These are phyloP conservation scores for Alternaria rosae DNA, from an alignment of 2,329 filamentous ascomycete species.

Conservation along the genomic window DNA sequence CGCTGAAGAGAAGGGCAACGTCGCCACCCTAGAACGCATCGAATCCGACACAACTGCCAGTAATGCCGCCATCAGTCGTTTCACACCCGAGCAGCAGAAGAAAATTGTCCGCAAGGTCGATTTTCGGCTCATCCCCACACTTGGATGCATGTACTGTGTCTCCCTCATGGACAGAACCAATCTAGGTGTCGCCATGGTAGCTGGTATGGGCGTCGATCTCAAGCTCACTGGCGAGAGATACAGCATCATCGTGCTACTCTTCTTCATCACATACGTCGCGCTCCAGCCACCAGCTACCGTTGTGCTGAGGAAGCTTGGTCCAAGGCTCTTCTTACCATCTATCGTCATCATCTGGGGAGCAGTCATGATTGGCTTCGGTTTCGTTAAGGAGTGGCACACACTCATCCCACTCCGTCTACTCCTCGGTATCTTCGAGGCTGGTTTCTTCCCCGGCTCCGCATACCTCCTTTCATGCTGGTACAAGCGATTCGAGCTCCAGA, in stretches of 20 bases:
- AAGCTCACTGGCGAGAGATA: conserved; percentile 35
- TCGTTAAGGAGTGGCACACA: conserved; percentile 35
- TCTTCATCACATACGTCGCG: conserved; percentile 37
- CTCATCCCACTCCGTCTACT: conserved; percentile 32
- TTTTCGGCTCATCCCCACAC: conserved; percentile 50
- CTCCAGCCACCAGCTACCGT: conserved; percentile 35
- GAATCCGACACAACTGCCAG: conserved; percentile 21
- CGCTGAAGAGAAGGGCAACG: conserved; percentile 29
- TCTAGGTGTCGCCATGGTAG: conserved; percentile 46
- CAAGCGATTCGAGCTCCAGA: conserved; percentile 62
- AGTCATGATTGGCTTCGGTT: conserved; percentile 34
- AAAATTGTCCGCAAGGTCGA: conserved; percentile 43
- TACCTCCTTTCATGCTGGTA: conserved; percentile 69
- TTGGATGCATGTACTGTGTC: conserved; percentile 51
- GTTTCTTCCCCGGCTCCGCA: conserved; percentile 43
- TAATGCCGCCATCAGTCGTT: conserved; percentile 26
- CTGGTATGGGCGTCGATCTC: conserved; percentile 42
- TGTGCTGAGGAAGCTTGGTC: conserved; percentile 31
- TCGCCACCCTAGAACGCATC: conserved; percentile 25
- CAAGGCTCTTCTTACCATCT: conserved; percentile 27
- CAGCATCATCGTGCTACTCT: conserved; percentile 30
- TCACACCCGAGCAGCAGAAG: conserved; percentile 33
- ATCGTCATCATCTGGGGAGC: conserved; percentile 34
- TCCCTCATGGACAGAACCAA: conserved; percentile 52
- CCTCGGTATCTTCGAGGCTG: conserved; percentile 37